Base-by-base conservation (phyloP, 768 basidiomycete genomes). In the Chlorophyllum brunneum region DNA sequence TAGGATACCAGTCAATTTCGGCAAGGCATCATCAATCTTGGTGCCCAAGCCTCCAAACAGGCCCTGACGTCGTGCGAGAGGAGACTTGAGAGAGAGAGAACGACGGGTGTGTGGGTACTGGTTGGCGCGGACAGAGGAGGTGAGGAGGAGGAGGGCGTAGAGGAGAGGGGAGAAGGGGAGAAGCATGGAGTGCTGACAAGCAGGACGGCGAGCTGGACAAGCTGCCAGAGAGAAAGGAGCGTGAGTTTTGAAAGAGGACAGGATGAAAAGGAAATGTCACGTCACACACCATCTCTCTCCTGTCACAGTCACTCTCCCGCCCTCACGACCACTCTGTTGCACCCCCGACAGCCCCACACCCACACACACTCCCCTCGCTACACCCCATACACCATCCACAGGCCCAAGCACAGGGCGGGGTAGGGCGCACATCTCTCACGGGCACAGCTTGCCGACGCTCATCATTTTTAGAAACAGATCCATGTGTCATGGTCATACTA, bases 31-130 rank as follows among this genome's bases (percentile, higher is more conserved):
- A n/a, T n/a, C n/a, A n/a, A n/a, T n/a, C n/a, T n/a, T n/a, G 16
- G 15, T 20, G 23, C 48, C 37, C n/a, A 37, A 26, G 26, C 15
- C 29, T 6, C 37, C 48, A 11, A 57, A 8, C 29, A 18, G 34
- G 27, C 39, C 41, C 41, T 56, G 51, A 26, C 56, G 45, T 39
- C 30, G 56, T 13, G 23, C 16, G 23, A 46, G 4, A 11, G 50
- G 52, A 29, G 72, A n/a, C n/a, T n/a, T n/a, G n/a, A n/a, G n/a
- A n/a, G n/a, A n/a, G n/a, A n/a, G n/a, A n/a, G n/a, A n/a, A n/a
- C n/a, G n/a, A n/a, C n/a, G 54, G 3, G 69, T 68, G 64, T 51
- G 72, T n/a, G 75, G 72, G 0, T 75, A 71, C 57, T 75, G 78
- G 40, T 67, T 60, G 0, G 74, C 74, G 18, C 62, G 61, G 48